A percentile compares a stretch with the other conserved stretches of the same genome.
Conservation (phyloP, 805 yeast genomes). For the Cyberlindnera lachancei region DNA sequence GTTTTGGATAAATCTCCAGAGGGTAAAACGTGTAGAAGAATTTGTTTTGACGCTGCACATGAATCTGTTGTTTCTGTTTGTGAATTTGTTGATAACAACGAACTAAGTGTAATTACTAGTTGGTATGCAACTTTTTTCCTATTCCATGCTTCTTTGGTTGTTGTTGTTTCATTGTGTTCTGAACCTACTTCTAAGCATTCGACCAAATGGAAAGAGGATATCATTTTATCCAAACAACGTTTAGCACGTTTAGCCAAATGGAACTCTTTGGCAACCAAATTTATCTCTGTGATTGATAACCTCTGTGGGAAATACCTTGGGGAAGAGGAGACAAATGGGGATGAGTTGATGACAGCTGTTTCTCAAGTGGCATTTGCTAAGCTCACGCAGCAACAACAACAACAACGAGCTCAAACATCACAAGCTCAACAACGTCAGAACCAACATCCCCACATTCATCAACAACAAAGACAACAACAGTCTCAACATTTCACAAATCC, state of each 20-base stretch:
- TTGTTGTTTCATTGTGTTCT: constrained; percentile 45
- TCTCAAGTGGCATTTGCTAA: background rate
- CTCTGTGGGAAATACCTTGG: constrained; percentile 27
- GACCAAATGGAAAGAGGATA: constrained; percentile 35
- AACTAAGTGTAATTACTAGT: constrained; percentile 39
- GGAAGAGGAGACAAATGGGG: constrained; percentile 7
- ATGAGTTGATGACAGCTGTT: background rate
- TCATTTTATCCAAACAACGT: constrained; percentile 34
- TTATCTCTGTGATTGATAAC: constrained; percentile 38
- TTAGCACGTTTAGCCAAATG: constrained; percentile 31
- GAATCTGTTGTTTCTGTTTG: constrained; percentile 45
- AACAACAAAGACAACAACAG: too few species aligned
- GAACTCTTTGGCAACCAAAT: constrained; percentile 39
- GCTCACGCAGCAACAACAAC: too few species aligned
- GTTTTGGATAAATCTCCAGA: constrained; percentile 31
- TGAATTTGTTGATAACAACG: constrained; percentile 28
- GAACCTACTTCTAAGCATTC: constrained; percentile 42
- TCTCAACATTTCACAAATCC: too few species aligned
- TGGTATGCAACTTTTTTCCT: constrained; percentile 62
- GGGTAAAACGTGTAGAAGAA: constrained; percentile 40
- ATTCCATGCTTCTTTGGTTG: constrained; percentile 56
- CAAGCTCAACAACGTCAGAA: too few species aligned
- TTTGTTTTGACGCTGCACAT: constrained; percentile 44
- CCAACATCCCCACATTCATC: too few species aligned
- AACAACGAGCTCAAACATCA: too few species aligned